Evolutionary conservation across 148 eudicot genomes (phyloP).

Genomic region (Camellia sinensis): DNA sequence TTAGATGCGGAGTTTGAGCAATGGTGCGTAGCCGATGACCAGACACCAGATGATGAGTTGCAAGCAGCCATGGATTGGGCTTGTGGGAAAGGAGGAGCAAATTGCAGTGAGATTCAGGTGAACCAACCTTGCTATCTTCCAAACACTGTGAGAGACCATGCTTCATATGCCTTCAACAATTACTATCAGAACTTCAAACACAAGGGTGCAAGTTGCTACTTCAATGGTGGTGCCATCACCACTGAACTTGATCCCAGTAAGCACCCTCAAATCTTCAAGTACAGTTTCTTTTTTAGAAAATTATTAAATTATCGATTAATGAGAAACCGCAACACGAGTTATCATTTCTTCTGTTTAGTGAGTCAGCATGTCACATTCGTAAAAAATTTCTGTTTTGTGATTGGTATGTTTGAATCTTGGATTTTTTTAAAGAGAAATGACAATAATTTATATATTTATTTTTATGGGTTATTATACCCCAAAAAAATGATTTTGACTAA

Average conservation of each 20-base stretch:
- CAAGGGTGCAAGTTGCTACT: conserved; percentile 57
- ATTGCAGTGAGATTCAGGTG: conserved; percentile 56
- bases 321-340: not conserved
- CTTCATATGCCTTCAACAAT: conserved; percentile 70
- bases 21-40: conserved; percentile 71
- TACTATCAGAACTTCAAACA: conserved; percentile 67
- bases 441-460: no score
- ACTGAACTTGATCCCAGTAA: conserved; percentile 64
- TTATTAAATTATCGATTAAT: not conserved
- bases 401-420: no score
- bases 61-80: conserved; percentile 59
- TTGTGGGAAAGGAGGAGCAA: conserved; percentile 58
- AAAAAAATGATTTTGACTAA: no score
- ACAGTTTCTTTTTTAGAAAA: not conserved
- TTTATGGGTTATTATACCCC: no score
- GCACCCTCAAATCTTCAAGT: not conserved
- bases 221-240: conserved; percentile 54
- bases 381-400: no score
- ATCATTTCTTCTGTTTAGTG: not conserved
- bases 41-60: conserved; percentile 47
- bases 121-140: conserved; percentile 57
- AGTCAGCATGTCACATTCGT: no score
- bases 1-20: conserved; percentile 51
- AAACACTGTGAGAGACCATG: conserved; percentile 59
- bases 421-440: no score